A percentile compares a stretch with the other conserved stretches of the same genome.
Conservation (phyloP, 768 basidiomycete species). For the Macrolepiota fuliginosa region DNA sequence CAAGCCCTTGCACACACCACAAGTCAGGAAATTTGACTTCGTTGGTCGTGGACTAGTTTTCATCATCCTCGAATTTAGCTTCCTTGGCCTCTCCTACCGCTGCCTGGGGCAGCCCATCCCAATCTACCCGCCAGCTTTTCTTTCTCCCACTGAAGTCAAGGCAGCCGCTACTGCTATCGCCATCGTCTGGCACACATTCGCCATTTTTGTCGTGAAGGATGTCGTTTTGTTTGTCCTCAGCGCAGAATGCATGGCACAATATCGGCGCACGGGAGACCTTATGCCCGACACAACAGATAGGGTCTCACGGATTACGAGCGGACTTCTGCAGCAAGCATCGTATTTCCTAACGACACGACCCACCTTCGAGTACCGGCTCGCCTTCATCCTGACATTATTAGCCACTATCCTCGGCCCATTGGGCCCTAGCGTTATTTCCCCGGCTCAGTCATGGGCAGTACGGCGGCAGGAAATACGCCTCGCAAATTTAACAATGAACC, state of each 20-base stretch:
- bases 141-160: not conserved
- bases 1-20: not conserved
- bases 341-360: not conserved
- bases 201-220: not conserved
- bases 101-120: not conserved
- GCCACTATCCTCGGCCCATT: not conserved
- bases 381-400: not conserved
- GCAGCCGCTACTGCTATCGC: not conserved
- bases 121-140: not conserved
- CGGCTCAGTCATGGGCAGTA: too few species aligned
- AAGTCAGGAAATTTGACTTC: not conserved
- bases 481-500: not conserved
- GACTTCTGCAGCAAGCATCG: not conserved
- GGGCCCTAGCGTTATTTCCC: not conserved
- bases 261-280: not conserved
- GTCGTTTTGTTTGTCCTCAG: not conserved
- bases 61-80: not conserved
- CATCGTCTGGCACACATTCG: not conserved
- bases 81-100: not conserved
- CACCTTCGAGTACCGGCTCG: not conserved
- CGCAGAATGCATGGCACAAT: not conserved
- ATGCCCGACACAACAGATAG: not conserved
- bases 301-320: not conserved
- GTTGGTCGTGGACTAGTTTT: not conserved
- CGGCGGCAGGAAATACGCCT: not conserved